Base-by-base conservation (phyloP, 2,329 filamentous ascomycete species). In the Didymella sp. region DNA sequence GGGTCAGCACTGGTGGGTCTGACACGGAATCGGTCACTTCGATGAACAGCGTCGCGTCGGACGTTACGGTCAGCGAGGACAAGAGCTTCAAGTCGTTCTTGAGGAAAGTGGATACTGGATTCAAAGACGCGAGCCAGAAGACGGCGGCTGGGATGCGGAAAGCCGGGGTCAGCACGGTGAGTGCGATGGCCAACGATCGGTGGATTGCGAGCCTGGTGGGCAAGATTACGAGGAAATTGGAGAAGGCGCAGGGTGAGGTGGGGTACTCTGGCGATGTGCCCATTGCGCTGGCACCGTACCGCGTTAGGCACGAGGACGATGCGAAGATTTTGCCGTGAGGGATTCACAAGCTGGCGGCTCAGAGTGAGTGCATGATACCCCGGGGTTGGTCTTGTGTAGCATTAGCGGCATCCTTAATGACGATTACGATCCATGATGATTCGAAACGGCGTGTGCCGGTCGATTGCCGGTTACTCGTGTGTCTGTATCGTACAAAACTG, bases 131-230 rank as follows among this genome's bases (percentile, higher is more conserved):
- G 21, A 63, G 68, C 8, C 66, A 59, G 42, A 75, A 72, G 33
- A 76, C 49, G 17, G 79, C 77, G 50, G 78, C 79, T 28, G 78
- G 79, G 0, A 77, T 81, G 70, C 81, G 80, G 68, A 82, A 79
- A 62, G 78, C 74, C 0, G 73, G 78, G 1, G 76, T 81, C 1
- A 78, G 69, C 31, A 76, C 73, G 9, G 71, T 72, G 38, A 68
- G 66, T 51, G 79, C 77, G 1, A 75, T 82, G 31, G 78, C 81
- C 4, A 84, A 84, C 62, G 82, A 85, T 64, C 73, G 80, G 19
- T 84, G 82, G 81, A 83, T 85, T 62, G 82, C 82, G 31, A 81
- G 79, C 65, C 64, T 84, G 60, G 80, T 84, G 0, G 82, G 82
- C 4, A 83, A 81, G 59, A 71, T 82, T 4, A 81, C 80, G 54